Conservation (phyloP, 495 filamentous ascomycete species). For the Cryomyces minteri region DNA sequence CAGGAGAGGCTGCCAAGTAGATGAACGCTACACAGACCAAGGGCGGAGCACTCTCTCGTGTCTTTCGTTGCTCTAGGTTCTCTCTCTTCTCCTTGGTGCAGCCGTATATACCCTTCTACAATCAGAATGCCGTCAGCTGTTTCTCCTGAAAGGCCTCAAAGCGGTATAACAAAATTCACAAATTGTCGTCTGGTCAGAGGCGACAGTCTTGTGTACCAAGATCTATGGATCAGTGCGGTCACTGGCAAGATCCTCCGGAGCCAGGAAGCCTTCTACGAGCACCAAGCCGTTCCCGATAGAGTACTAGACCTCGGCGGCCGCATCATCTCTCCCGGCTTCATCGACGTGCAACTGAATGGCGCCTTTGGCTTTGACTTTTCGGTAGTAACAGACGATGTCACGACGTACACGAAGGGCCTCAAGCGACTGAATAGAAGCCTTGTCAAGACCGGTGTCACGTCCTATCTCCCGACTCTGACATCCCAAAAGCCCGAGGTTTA, state of each 20-base stretch:
- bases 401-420: slow-evolving; percentile 46
- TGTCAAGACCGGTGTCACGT: slow-evolving; percentile 61
- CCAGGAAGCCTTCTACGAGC: slow-evolving; percentile 58
- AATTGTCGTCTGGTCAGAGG: slow-evolving; percentile 56
- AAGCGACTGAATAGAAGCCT: slow-evolving; percentile 47
- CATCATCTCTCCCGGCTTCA: slow-evolving; percentile 63
- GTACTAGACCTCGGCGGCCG: slow-evolving; percentile 58
- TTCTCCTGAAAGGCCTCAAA: slow-evolving; percentile 3
- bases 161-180: slow-evolving; percentile 61
- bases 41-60: too few relatives aligned
- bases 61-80: neutral
- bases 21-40: too few relatives aligned
- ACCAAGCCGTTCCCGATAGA: slow-evolving; percentile 36
- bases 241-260: slow-evolving; percentile 60
- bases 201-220: slow-evolving; percentile 42
- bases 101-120: slow-evolving; percentile 2
- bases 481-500: slow-evolving; percentile 54
- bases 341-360: slow-evolving; percentile 77
- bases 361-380: slow-evolving; percentile 80
- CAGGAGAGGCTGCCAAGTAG: too few relatives aligned
- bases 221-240: slow-evolving; percentile 60
- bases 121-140: neutral
- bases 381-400: slow-evolving; percentile 37
- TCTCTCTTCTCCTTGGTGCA: neutral
- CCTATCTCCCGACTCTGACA: slow-evolving; percentile 63